phyloP scores from a whole-genome alignment of 2,329 filamentous ascomycete species.

The Aureobasidium leucospermi region DNA sequence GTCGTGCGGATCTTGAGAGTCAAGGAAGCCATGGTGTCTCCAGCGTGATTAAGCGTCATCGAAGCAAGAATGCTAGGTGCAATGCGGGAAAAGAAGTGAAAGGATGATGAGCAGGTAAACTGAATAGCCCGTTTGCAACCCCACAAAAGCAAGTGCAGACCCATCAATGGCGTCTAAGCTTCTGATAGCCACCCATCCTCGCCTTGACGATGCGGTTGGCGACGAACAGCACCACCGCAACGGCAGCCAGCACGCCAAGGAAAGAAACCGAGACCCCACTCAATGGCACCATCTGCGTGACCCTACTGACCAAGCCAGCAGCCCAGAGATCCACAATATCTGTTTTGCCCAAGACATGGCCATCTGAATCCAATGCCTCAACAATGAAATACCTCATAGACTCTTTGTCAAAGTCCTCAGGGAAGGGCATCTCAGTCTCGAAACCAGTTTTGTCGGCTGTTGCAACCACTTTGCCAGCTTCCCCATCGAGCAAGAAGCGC shows the following conservation, averaged over 20 bases:
- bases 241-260: background rate
- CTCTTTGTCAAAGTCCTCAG: conserved; percentile 3
- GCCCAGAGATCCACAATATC: background rate
- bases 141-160: too few relatives aligned
- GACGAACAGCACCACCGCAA: background rate
- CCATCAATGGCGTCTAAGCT: background rate
- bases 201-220: background rate
- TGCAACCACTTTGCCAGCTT: background rate
- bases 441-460: conserved; percentile 27
- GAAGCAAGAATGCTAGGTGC: too few relatives aligned
- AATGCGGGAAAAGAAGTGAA: too few relatives aligned
- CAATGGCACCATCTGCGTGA: background rate
- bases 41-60: too few relatives aligned
- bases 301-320: background rate
- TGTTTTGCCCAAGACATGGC: background rate
- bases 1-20: too few relatives aligned
- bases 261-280: background rate
- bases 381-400: conserved; percentile 21
- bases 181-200: background rate
- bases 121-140: too few relatives aligned
- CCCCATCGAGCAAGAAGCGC: background rate
- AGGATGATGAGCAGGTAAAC: too few relatives aligned
- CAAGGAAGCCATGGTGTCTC: too few relatives aligned
- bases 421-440: conserved; percentile 29
- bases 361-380: conserved; percentile 22